Percentiles rank a stretch among this genome's conserved stretches.
phyloP scores from a whole-genome alignment of 768 basidiomycete species.

The Boletus rubroflammeus region DNA sequence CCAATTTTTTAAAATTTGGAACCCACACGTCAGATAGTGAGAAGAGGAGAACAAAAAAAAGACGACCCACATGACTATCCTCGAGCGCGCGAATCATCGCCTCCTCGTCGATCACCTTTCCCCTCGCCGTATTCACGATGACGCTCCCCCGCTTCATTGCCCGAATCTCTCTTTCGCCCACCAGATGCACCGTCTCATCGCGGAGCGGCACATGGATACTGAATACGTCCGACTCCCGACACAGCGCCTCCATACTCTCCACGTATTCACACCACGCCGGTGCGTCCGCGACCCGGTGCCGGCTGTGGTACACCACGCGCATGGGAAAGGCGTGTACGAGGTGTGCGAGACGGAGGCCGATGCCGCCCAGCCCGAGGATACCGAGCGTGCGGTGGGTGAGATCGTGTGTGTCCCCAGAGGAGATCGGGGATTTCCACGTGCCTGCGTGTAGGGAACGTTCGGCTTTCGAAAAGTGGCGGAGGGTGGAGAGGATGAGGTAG shows the following conservation, averaged over 20 bases:
- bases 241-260: constrained; percentile 57
- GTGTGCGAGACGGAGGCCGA: constrained; percentile 66
- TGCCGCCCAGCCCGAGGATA: constrained; percentile 75
- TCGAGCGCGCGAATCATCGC: constrained; percentile 83
- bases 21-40: background rate
- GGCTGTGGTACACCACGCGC: constrained; percentile 80
- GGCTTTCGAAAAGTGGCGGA: constrained; percentile 67
- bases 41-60: background rate
- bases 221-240: constrained; percentile 73
- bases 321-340: constrained; percentile 81
- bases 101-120: constrained; percentile 84
- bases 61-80: constrained; percentile 72
- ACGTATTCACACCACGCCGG: constrained; percentile 80
- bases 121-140: constrained; percentile 87
- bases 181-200: constrained; percentile 65
- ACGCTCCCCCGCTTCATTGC: constrained; percentile 73
- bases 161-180: constrained; percentile 73
- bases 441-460: constrained; percentile 51
- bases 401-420: constrained; percentile 53
- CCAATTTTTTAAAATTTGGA: too few relatives aligned
- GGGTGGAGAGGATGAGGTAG: constrained; percentile 74
- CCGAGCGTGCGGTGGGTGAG: constrained; percentile 66
- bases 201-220: constrained; percentile 84
- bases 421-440: constrained; percentile 57
- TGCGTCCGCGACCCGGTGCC: constrained; percentile 52